phyloP scores from a whole-genome alignment of 1,284 basidiomycete species.

The Puccinia novopanici region DNA sequence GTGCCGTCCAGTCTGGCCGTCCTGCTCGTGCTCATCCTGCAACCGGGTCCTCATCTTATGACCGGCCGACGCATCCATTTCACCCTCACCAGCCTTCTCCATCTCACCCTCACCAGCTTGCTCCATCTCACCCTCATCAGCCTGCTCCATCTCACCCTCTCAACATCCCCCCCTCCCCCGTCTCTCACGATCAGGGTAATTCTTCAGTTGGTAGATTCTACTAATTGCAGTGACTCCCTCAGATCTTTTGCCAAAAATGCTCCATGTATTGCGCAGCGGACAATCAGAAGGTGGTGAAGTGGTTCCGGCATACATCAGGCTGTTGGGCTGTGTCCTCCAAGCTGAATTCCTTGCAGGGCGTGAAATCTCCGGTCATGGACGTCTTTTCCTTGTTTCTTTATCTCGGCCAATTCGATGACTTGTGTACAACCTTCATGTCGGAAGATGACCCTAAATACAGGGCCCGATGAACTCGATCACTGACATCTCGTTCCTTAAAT shows the following conservation, averaged over 20 bases:
- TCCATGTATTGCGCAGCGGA: constrained; percentile 77
- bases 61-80: no score
- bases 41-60: no score
- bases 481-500: constrained; percentile 82
- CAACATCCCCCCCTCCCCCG: no score
- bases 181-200: no score
- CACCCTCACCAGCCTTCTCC: no score
- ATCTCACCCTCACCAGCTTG: no score
- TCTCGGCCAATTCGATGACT: no score
- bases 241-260: constrained; percentile 71
- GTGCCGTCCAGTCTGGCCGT: constrained; percentile 13
- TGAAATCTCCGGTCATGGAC: no score
- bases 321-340: constrained; percentile 66
- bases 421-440: no score
- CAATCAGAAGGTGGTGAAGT: constrained; percentile 59
- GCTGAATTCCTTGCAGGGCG: constrained; percentile 69
- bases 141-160: no score
- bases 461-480: constrained; percentile 76
- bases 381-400: no score
- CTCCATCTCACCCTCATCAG: no score
- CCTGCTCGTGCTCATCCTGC: neutral
- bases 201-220: neutral
- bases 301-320: constrained; percentile 52
- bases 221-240: constrained; percentile 56
- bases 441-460: constrained; percentile 86